A percentile compares a stretch with the other conserved stretches of the same genome.
Evolutionary conservation across 2,329 filamentous ascomycete genomes (phyloP).

Genomic region (Arthrinium puccinioides): DNA sequence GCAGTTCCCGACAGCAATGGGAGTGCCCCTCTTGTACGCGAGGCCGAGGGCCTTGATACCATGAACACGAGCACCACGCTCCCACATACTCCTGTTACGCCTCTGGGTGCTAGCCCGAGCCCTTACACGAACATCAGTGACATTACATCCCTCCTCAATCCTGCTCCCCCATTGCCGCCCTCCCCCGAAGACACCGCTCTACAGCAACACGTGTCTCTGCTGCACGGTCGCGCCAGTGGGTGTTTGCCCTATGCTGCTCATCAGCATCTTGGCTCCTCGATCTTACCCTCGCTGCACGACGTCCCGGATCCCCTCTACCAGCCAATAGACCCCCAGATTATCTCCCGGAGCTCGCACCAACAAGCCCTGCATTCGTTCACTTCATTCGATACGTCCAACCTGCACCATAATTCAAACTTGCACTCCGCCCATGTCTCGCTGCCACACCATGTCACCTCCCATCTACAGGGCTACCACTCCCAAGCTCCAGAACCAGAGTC

Average conservation of each 20-base stretch:
- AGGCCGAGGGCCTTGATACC: slow-evolving; percentile 4
- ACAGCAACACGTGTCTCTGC: slow-evolving; percentile 24
- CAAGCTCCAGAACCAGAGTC: slow-evolving; percentile 34
- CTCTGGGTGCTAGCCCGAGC: slow-evolving; percentile 22
- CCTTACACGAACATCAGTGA: slow-evolving; percentile 41
- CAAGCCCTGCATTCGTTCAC: slow-evolving; percentile 18
- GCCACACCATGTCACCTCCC: slow-evolving; percentile 13
- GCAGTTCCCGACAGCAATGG: slow-evolving; percentile 4
- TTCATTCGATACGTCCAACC: slow-evolving; percentile 24
- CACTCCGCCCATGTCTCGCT: slow-evolving; percentile 11
- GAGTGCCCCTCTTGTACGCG: background rate
- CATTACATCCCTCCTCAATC: slow-evolving; percentile 36
- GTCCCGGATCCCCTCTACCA: slow-evolving; percentile 34
- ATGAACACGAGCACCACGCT: slow-evolving; percentile 12
- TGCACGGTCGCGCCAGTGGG: slow-evolving; percentile 21
- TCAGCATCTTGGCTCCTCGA: slow-evolving; percentile 10
- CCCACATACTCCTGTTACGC: too few relatives aligned
- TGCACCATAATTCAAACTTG: slow-evolving; percentile 8
- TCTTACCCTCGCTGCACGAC: slow-evolving; percentile 19
- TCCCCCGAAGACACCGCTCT: slow-evolving; percentile 18
- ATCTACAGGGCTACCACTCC: slow-evolving; percentile 11
- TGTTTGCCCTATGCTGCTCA: slow-evolving; percentile 15
- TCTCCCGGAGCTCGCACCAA: slow-evolving; percentile 31
- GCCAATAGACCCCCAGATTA: slow-evolving; percentile 55
- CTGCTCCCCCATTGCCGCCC: slow-evolving; percentile 18